These are phyloP conservation scores for Nakazawaea wickerhamii DNA, from an alignment of 805 yeast species.

Conservation along the genomic window DNA sequence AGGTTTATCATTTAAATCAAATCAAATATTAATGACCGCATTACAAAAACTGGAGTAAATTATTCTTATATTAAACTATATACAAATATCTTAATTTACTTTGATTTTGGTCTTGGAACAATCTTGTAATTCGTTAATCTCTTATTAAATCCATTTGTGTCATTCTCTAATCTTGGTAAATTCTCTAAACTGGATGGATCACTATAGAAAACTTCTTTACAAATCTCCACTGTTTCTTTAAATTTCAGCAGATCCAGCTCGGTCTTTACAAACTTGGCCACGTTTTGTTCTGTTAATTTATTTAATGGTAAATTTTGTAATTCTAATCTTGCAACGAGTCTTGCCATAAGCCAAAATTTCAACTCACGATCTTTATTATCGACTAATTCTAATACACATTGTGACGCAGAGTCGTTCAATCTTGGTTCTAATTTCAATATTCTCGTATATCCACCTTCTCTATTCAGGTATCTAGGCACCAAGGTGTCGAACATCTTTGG, in stretches of 20 bases:
- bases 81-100: constrained; percentile 12
- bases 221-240: too few species aligned
- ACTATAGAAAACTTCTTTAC: constrained; percentile 41
- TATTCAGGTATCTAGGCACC: constrained; percentile 52
- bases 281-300: constrained; percentile 49
- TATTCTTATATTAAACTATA: constrained; percentile 6
- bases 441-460: constrained; percentile 83
- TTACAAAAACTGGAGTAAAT: constrained; percentile 24
- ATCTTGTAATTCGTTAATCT: constrained; percentile 20
- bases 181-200: constrained; percentile 19
- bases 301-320: constrained; percentile 52
- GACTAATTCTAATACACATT: constrained; percentile 81
- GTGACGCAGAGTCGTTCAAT: constrained; percentile 85
- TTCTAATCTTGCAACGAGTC: constrained; percentile 76
- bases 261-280: constrained; percentile 46
- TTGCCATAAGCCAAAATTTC: constrained; percentile 73
- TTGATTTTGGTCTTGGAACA: constrained; percentile 27
- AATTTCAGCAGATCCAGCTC: too few species aligned
- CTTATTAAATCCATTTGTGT: constrained; percentile 10
- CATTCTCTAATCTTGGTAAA: constrained; percentile 26
- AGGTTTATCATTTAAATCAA: constrained; percentile 54
- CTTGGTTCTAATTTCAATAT: constrained; percentile 80
- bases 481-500: constrained; percentile 67
- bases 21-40: constrained; percentile 47
- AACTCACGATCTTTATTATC: constrained; percentile 55